Base-by-base conservation (phyloP, 1,284 basidiomycete species). In the Sanguinoderma infundibulare region DNA sequence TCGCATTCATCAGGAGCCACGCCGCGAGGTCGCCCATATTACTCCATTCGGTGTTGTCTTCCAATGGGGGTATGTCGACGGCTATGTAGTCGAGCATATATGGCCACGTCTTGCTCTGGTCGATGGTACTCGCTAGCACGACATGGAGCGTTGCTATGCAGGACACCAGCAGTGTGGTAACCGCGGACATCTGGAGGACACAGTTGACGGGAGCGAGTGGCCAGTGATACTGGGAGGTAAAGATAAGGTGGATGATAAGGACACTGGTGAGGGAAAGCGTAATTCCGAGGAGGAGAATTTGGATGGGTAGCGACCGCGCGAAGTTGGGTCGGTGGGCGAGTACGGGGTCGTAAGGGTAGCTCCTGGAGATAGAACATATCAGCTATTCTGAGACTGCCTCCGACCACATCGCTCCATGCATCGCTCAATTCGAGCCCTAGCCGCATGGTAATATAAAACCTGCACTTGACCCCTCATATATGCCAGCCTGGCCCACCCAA, bases 151-250 rank as follows among this genome's bases (percentile, higher is more conserved):
- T 92, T n/a, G 92, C 90, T 55, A 89, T 83, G 59, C 91, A 83
- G 22, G 89, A 89, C 32, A 91, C 83, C 51, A 98, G 83, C 22
- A 98, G 87, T 15, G 91, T 89, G 51, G 87, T 78, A 26, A 95
- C 93, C 28, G 92, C 92, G 2, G 88, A 86, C 14, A 98, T 76
- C 74, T 98, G 97, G 32, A 98, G 87, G 60, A 89, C 80, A 75
- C 93, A 99, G 81, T 99, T 99, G 70, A 92, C 84, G 12, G 90
- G 90, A 1, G 95, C 95, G 42, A 99, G 89, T 0, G 95, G 95
- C 83, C 93, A 95, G 77, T 99, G 97, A 70, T 98, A 98, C 73
- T 96, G 94, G 0, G 92, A 91, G 20, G 98, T 98, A 78, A 99
- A 98, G 62, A 96, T 75, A 63, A 99, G 88, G 69, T 98, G 96